These are phyloP conservation scores for Cladosporium sp. DNA, from an alignment of 2,329 filamentous ascomycete species.

Conservation along the genomic window DNA sequence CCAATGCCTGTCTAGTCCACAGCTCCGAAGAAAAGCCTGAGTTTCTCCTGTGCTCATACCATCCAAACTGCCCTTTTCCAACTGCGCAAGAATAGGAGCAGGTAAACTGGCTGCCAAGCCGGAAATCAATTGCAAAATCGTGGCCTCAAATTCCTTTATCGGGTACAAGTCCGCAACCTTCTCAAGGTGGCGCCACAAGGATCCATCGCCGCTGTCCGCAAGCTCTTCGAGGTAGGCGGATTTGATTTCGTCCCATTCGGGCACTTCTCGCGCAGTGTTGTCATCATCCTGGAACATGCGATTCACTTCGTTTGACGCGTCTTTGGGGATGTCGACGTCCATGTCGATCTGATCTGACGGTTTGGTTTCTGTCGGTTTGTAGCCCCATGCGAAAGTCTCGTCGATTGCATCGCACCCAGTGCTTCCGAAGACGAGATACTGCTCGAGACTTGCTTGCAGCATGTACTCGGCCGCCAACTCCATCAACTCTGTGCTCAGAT, in stretches of 20 bases:
- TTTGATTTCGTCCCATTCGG: constrained; percentile 35
- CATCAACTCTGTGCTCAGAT: constrained; percentile 40
- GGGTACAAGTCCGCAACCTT: constrained; percentile 27
- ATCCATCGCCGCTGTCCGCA: constrained; percentile 19
- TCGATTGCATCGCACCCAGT: constrained; percentile 35
- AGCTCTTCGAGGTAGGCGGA: constrained; percentile 30
- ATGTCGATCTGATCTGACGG: neutral
- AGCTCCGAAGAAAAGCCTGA: constrained; percentile 29
- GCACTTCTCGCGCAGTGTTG: constrained; percentile 24
- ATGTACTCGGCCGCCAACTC: constrained; percentile 46
- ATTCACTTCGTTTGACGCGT: constrained; percentile 25
- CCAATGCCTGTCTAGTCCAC: constrained; percentile 16
- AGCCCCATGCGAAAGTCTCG: constrained; percentile 46
- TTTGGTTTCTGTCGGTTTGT: constrained; percentile 15
- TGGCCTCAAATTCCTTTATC: constrained; percentile 32
- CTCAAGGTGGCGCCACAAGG: constrained; percentile 28
- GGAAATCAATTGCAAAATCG: constrained; percentile 39
- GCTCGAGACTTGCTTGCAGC: constrained; percentile 48
- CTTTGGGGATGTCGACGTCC: constrained; percentile 24
- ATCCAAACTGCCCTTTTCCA: constrained; percentile 46
- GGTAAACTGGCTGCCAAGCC: constrained; percentile 41
- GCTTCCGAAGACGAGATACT: constrained; percentile 39
- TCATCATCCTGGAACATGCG: constrained; percentile 33
- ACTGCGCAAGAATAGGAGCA: constrained; percentile 48
- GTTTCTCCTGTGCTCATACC: constrained; percentile 38